Evolutionary conservation across 805 yeast genomes (phyloP), one percentile per base, ranked within the genome.

Genomic region (Yarrowia hollandica): DNA sequence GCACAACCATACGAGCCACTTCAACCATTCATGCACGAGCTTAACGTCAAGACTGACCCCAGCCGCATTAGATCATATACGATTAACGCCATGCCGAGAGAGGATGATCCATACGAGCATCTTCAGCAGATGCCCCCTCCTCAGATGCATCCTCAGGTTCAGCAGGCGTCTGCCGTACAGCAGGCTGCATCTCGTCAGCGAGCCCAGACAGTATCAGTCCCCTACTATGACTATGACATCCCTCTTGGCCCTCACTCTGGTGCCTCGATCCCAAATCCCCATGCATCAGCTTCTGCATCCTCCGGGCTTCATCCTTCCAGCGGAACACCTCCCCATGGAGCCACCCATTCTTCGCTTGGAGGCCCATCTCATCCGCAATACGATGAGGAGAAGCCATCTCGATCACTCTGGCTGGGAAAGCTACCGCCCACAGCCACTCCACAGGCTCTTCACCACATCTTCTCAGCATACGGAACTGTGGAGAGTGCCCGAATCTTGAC

Each of bases 351-450:
- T 15, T 10, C 30, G 38, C 46, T 39, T 23, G 41, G 34, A 48
- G 56, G 56, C 28, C 56, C 56, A 18, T 14, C 57, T 34, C 33
- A 34, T 21, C 8, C 58, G 11, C 57, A 50, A 25, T 35, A 35
- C 26, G 58, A 52, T 5, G 58, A 52, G 38, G 58, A 52, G 26
- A 52, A 87, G 15, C 95, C 96, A 15, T 84, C 96, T 0, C 82
- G 86, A 64, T 83, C 89, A 11, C 76, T 92, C 42, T 78, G 91
- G 63, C 76, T 94, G 59, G 88, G 90, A 42, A 90, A 91, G 67
- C 78, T 92, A 55, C 97, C 97, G 11, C 71, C 82, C 18, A 69
- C 75, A 3, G 74, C 77, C 14, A 77, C 83, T 9, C 70, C 81
- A 1, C 78, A 83, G 39, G 79, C 90, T 4, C 71, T 88, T 61